Conservation (phyloP, 805 yeast genomes). For the Starmera amethionina region DNA sequence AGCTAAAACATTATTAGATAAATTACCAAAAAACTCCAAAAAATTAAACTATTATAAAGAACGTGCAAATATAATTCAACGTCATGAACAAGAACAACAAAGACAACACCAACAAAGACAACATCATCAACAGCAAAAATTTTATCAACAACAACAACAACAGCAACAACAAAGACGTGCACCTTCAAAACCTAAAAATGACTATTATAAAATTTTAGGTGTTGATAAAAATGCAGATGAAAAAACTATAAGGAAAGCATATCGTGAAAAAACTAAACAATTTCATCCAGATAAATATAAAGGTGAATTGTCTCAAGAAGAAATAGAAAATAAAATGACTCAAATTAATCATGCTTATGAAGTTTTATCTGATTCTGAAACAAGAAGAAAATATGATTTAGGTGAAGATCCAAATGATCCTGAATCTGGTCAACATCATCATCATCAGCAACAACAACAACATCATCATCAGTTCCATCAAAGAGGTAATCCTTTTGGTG, state of each 20-base stretch:
- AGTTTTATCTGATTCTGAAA: constrained; percentile 57
- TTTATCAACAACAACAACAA: constrained; percentile 27
- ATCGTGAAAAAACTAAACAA: constrained; percentile 65
- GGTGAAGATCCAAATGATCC: constrained; percentile 45
- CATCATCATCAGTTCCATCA: background rate
- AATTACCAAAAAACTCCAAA: constrained; percentile 29
- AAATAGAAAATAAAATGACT: constrained; percentile 79
- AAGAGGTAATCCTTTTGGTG: constrained; percentile 4
- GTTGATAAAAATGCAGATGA: constrained; percentile 58
- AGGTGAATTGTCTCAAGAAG: constrained; percentile 53
- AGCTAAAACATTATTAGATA: constrained; percentile 30
- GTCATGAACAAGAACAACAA: constrained; percentile 31
- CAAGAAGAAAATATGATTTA: constrained; percentile 55
- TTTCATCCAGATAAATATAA: constrained; percentile 91
- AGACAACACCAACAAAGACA: constrained; percentile 37
- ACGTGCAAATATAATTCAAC: constrained; percentile 25
- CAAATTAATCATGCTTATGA: constrained; percentile 92
- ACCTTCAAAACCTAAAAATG: constrained; percentile 34
- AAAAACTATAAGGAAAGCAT: constrained; percentile 68
- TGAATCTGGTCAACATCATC: constrained; percentile 2
- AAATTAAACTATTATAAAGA: constrained; percentile 19
- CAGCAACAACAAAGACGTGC: constrained; percentile 24
- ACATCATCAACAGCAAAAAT: constrained; percentile 33
- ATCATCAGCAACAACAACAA: background rate
- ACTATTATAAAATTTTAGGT: constrained; percentile 74